A percentile compares a stretch with the other conserved stretches of the same genome.
These are phyloP conservation scores for Trebouxiophyceae sp. DNA, from an alignment of 163 green algal species.

Conservation along the genomic window DNA sequence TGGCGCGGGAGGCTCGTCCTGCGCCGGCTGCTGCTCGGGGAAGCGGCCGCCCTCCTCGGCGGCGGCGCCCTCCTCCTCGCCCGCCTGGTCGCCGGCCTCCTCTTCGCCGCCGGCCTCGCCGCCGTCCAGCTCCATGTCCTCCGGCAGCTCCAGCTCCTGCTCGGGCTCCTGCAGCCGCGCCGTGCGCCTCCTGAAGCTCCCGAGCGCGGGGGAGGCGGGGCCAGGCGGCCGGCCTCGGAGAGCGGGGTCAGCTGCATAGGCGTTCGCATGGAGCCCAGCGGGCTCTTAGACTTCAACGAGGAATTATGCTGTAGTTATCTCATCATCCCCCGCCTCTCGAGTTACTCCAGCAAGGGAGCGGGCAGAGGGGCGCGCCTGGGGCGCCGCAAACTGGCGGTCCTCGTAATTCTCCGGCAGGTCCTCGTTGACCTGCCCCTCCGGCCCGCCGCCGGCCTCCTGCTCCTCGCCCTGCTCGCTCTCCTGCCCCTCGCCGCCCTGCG, in stretches of 20 bases:
- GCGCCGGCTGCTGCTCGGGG: neutral
- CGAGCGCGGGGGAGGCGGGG: too few species aligned
- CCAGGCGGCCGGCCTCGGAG: too few species aligned
- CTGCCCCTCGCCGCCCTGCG: constrained; percentile 30
- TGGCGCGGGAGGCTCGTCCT: neutral
- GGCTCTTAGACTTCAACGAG: constrained; percentile 1
- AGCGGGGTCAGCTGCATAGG: neutral
- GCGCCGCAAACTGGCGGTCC: constrained; percentile 28
- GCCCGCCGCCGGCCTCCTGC: constrained; percentile 1
- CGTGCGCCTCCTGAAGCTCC: neutral
- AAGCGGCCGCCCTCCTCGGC: constrained; percentile 7
- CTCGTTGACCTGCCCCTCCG: constrained; percentile 33
- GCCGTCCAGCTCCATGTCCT: constrained; percentile 74
- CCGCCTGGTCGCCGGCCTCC: constrained; percentile 6
- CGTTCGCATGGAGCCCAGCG: neutral
- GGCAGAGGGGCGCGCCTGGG: constrained; percentile 16
- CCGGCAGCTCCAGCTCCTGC: constrained; percentile 69
- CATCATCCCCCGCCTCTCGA: neutral
- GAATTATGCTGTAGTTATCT: neutral
- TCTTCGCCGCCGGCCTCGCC: constrained; percentile 21
- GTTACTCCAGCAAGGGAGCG: neutral
- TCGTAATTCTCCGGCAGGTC: constrained; percentile 42
- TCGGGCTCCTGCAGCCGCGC: constrained; percentile 39
- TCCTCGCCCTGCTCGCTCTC: constrained; percentile 28
- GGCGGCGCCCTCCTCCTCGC: constrained; percentile 1